Conservation (phyloP, 805 yeast species). For the Metahyphopichia silvanorum region DNA sequence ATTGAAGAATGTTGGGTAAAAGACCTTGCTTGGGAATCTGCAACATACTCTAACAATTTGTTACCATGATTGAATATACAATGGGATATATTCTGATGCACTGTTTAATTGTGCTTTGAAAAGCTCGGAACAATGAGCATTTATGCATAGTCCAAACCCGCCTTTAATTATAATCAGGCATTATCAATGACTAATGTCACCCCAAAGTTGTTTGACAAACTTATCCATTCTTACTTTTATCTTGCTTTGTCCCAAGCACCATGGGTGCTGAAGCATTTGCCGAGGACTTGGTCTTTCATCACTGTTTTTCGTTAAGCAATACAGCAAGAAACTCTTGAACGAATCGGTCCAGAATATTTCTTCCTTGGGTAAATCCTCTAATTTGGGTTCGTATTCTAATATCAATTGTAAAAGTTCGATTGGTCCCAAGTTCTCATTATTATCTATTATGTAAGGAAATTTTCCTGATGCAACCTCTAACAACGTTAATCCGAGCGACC, state of each 20-base stretch:
- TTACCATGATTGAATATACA: no score
- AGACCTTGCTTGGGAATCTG: no score
- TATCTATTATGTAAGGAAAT: constrained; percentile 61
- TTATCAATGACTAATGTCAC: no score
- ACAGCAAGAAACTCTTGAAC: constrained; percentile 77
- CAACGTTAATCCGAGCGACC: constrained; percentile 84
- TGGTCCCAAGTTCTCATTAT: constrained; percentile 51
- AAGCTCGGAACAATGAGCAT: no score
- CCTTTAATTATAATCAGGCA: no score
- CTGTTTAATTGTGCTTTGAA: no score
- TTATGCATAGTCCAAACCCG: no score
- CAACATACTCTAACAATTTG: no score
- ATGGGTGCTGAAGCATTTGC: constrained; percentile 91
- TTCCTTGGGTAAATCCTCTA: constrained; percentile 72
- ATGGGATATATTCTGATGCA: no score
- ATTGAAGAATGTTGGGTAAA: no score
- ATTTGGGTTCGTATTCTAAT: constrained; percentile 75
- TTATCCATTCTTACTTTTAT: constrained; percentile 81
- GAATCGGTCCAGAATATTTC: constrained; percentile 79
- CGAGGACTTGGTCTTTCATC: constrained; percentile 85
- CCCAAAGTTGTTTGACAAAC: constrained; percentile 77
- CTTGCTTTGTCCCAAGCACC: constrained; percentile 77
- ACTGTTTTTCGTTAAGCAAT: constrained; percentile 78
- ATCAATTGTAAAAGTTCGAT: constrained; percentile 82
- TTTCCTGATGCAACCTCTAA: constrained; percentile 91